Conservation (phyloP, 441 rosid species). For the Populus tomentosa region DNA sequence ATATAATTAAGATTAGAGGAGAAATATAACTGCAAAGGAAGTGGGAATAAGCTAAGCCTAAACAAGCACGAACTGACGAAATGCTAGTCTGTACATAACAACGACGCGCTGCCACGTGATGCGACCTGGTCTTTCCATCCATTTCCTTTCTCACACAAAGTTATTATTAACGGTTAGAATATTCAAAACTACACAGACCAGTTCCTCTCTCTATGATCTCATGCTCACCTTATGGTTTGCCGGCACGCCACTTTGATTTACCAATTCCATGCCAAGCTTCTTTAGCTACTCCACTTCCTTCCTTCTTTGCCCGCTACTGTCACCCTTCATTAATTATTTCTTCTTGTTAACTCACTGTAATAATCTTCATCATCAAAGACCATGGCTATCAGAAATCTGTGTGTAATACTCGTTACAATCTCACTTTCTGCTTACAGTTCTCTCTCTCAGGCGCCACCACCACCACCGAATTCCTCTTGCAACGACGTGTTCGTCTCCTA, state of each 20-base stretch:
- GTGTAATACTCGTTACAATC: conserved; percentile 7
- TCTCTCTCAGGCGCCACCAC: conserved; percentile 38
- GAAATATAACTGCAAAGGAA: neutral
- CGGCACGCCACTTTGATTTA: neutral
- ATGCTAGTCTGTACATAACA: neutral
- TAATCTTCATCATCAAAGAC: neutral
- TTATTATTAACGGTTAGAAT: neutral
- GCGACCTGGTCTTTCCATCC: neutral
- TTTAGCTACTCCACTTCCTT: neutral
- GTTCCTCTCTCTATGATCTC: neutral
- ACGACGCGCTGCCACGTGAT: neutral
- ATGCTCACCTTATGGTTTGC: neutral
- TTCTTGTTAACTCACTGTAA: neutral
- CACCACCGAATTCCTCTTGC: conserved; percentile 47
- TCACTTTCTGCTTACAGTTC: conserved; percentile 10
- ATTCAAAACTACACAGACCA: neutral
- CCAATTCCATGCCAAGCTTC: neutral
- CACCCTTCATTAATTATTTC: neutral
- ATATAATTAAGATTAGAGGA: no score
- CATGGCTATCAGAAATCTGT: conserved; percentile 15
- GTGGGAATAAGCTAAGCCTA: neutral
- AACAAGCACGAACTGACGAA: neutral
- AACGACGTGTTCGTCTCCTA: conserved; percentile 66
- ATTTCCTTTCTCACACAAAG: neutral
- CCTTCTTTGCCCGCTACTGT: neutral